These are phyloP conservation scores for Chaetomiaceae sp. DNA, from an alignment of 2,329 filamentous ascomycete genomes.

Conservation along the genomic window DNA sequence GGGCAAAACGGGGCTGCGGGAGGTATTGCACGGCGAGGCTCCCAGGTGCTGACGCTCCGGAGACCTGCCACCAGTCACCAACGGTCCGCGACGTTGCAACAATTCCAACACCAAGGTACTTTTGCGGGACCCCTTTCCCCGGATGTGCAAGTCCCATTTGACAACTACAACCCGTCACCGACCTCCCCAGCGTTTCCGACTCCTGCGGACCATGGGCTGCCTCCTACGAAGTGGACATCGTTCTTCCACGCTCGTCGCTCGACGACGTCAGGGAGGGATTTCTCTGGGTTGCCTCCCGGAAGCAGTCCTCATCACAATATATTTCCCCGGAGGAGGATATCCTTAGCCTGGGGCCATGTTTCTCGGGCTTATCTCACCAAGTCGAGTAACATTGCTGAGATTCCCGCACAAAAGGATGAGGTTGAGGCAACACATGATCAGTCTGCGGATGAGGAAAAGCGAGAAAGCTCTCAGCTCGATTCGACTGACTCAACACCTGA, in stretches of 20 bases:
- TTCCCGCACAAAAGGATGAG: constrained; percentile 25
- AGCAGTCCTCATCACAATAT: constrained; percentile 32
- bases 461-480: constrained; percentile 9
- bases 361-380: constrained; percentile 37
- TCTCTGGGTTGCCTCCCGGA: constrained; percentile 30
- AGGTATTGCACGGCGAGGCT: constrained; percentile 42
- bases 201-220: constrained; percentile 9
- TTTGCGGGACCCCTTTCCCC: constrained; percentile 19
- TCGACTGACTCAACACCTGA: constrained; percentile 21
- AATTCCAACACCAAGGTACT: constrained; percentile 34
- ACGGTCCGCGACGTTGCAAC: constrained; percentile 65
- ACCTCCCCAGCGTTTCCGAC: constrained; percentile 7
- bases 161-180: constrained; percentile 31
- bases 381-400: constrained; percentile 25
- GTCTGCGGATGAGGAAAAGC: neutral
- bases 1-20: constrained; percentile 44
- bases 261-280: constrained; percentile 28
- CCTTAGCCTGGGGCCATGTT: constrained; percentile 24
- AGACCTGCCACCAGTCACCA: constrained; percentile 77
- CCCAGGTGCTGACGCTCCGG: constrained; percentile 62
- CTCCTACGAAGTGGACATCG: constrained; percentile 45
- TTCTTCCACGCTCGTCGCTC: constrained; percentile 50
- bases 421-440: constrained; percentile 15
- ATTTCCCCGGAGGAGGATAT: constrained; percentile 32
- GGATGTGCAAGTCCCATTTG: constrained; percentile 32